Base-by-base conservation (phyloP, 345 rosid species). In the Citrus unshiu region DNA sequence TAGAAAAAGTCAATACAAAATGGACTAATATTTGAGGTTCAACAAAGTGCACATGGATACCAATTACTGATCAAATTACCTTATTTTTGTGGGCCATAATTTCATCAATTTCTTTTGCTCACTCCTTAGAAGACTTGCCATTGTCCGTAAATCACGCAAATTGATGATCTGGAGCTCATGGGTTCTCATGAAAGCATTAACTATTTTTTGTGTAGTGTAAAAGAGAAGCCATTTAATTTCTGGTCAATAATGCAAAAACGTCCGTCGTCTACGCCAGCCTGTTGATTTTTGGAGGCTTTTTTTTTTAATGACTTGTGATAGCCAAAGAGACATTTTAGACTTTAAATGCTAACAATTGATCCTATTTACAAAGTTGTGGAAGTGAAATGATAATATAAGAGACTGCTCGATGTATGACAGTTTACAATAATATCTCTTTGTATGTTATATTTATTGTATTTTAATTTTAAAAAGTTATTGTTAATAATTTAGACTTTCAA, bases 131-230 rank as follows among this genome's bases (percentile, higher is more conserved):
- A 18, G 14, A 34, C 10, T 39, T 40, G 68, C 80, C 1, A 21
- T 4, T 57, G 27, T 78, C 84, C 84, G 81, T 22, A 29, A 82
- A 74, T 82, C 81, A 82, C 79, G 84, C 76, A 21, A 37, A 49
- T 35, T 46, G 10, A 46, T 65, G 7, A 68, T 60, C 35, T 25
- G 25, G 1, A 56, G 32, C 37, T 64, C 30, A 54, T 32, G 40
- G 51, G 68, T 49, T 67, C 6, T 30, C 22, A 43, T 77, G 35
- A 62, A 22, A 9, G 16, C 72, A 73, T 5, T 66, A 22, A 54
- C 27, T 64, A n/a, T 34, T 66, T 54, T 67, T 13, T 3, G n/a
- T 54, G 79, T 66, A 24, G 35, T 21, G 60, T 30, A 13, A 27
- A 24, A 22, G 49, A 6, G 68, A 40, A 27, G 27, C 40, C 13